Evolutionary conservation across 208 protist genomes (phyloP), one percentile per base, ranked within the genome.

Genomic region (Leishmania gerbilli): DNA sequence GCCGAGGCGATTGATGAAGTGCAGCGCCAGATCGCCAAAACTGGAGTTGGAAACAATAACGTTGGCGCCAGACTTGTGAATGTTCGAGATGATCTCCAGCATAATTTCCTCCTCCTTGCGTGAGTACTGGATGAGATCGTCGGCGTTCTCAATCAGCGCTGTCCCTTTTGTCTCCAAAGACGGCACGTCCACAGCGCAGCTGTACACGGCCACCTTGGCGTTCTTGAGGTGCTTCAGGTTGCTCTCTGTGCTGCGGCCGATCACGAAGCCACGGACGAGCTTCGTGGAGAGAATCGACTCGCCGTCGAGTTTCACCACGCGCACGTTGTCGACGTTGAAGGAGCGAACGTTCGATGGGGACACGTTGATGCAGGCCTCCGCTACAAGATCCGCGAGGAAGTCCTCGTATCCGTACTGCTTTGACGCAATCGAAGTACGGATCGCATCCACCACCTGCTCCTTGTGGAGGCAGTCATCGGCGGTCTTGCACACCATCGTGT

Each of bases 301-400:
- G 65, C 99, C 99, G 64, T 99, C 91, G 76, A 99, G 97, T 92
- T 99, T 99, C 47, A 96, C 95, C 9, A 99, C 98, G 74, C 99
- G 97, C 31, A 99, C 98, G 86, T 99, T 99, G 85, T 99, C 99
- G 13, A 99, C 96, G 88, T 99, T 99, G 91, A 99, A 99, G 58
- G 96, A 93, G 51, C 88, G 93, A 56, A 93, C 62, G 84, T 99
- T 98, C 71, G 99, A 99, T 65, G 99, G 99, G 79, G 99, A 98
- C 19, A 99, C 98, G 77, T 97, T 93, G 81, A 99, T 95, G 91
- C 98, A 99, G 40, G 99, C 99, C 55, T 99, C 91, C 24, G 92
- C 92, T 34, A 99, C 95, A 9, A 99, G 82, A 11, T 93, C 89
- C 45, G 98, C 90, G n/a, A 99, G 88, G 69, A 99, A 95, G 65